Percentiles rank a stretch among this genome's conserved stretches.
Conservation (phyloP, 768 basidiomycete species). For the Brasilioporus rufonigricans region DNA sequence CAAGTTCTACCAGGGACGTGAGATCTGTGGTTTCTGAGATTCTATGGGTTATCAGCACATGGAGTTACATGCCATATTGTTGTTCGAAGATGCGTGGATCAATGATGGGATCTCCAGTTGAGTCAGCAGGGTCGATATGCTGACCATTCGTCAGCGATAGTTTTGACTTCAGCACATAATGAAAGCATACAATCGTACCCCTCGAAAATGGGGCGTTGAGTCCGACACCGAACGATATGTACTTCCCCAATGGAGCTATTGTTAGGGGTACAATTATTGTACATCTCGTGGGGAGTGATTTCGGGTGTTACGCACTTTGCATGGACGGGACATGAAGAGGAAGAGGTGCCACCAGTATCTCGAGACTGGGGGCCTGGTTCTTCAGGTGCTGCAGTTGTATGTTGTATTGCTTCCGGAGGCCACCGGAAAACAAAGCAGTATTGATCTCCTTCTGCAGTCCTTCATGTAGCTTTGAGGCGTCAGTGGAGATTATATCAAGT, state of each 20-base stretch:
- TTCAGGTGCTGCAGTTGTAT: background rate
- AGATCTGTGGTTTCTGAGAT: background rate
- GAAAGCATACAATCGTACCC: background rate
- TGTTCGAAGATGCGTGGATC: constrained; percentile 2
- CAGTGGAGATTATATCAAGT: background rate
- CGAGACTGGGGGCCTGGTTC: background rate
- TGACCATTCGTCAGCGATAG: background rate
- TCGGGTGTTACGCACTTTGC: background rate
- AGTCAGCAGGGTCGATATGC: background rate
- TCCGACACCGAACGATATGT: background rate
- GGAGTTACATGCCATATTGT: background rate
- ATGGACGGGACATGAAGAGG: background rate
- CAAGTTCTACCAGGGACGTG: background rate
- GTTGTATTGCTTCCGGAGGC: constrained; percentile 1
- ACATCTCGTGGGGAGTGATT: background rate
- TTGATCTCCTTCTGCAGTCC: background rate
- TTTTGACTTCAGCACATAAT: background rate
- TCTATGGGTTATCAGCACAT: background rate
- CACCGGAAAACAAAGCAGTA: background rate
- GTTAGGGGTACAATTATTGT: background rate
- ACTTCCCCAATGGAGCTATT: background rate
- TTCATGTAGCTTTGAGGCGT: background rate
- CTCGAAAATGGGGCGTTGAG: constrained; percentile 1
- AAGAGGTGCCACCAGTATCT: background rate
- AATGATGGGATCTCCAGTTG: background rate